Conservation (phyloP, 164 flowering plant species). For the Aristolochia californica region DNA sequence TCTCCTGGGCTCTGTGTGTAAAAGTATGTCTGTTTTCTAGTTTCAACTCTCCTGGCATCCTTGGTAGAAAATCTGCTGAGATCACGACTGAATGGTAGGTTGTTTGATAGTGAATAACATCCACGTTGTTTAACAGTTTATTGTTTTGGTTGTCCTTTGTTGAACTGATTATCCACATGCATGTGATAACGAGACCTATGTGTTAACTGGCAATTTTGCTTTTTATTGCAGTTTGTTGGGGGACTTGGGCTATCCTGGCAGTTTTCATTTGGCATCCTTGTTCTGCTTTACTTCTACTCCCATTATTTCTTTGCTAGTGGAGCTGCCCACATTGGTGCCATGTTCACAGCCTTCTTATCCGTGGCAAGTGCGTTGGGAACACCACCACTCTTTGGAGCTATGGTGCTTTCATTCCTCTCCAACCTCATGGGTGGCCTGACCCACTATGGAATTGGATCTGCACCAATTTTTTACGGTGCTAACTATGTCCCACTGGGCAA, state of each 20-base stretch:
- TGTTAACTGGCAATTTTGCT: background rate
- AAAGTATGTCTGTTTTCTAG: too few species aligned
- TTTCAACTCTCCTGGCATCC: too few species aligned
- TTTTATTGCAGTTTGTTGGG: conserved; percentile 72
- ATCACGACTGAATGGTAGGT: too few species aligned
- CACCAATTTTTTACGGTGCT: conserved; percentile 94
- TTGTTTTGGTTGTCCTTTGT: too few species aligned
- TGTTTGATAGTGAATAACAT: too few species aligned
- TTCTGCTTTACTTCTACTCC: conserved; percentile 88
- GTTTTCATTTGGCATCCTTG: conserved; percentile 73
- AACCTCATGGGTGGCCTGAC: conserved; percentile 93
- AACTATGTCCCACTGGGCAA: conserved; percentile 66
- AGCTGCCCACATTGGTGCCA: conserved; percentile 95
- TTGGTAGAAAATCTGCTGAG: too few species aligned
- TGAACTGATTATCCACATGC: too few species aligned
- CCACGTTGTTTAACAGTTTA: too few species aligned
- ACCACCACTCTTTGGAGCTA: conserved; percentile 70
- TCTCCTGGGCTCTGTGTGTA: too few species aligned
- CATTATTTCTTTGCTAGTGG: conserved; percentile 98
- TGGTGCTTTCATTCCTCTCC: conserved; percentile 78
- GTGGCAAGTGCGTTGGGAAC: conserved; percentile 87
- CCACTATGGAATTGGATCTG: conserved; percentile 88
- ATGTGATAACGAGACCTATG: background rate
- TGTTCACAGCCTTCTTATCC: conserved; percentile 90
- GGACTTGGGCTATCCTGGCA: conserved; percentile 94